Base-by-base conservation (phyloP, 2,329 filamentous ascomycete genomes). In the Meredithiella fracta region DNA sequence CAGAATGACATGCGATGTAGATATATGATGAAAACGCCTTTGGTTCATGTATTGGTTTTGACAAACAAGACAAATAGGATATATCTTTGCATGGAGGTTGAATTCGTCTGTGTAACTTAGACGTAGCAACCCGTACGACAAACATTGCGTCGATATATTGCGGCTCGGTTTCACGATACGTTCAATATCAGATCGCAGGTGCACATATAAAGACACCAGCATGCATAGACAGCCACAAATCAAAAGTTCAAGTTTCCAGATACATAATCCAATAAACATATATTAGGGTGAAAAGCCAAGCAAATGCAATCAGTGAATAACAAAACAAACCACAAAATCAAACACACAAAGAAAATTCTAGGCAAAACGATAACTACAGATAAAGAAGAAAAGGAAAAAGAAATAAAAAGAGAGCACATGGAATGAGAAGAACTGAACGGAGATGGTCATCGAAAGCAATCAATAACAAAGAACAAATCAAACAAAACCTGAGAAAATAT, bases 371-470 rank as follows among this genome's bases (percentile, higher is more conserved):
- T 60, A 65, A 67, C 69, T 66, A 68, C 65, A 67, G 68, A 64
- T 62, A 65, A 67, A 54, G 67, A 66, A 72, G 67, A 70, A 65
- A 53, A 53, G 23, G 38, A 62, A 62, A 60, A 61, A 64, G 66
- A 64, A 64, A 63, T 63, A 62, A 66, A 64, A 63, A 65, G 65
- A 62, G 62, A 63, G 63, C 58, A 59, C 61, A 70, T 68, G 68
- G 69, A 67, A 69, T 63, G 65, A 62, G 63, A 53, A 60, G 63
- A 69, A 69, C 62, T 63, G 66, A 64, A 66, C 69, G 69, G 68
- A 62, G 63, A 62, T 62, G 58, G 62, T 67, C 73, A 69, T 72
- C 67, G 67, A 69, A 67, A 68, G n/a, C n/a, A n/a, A n/a, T n/a
- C 29, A 38, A 54, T 25, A 54, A 22, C 26, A 53, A 31, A 37